A percentile compares a stretch with the other conserved stretches of the same genome.
Conservation (phyloP, 768 basidiomycete species). For the Agaricus blazei region DNA sequence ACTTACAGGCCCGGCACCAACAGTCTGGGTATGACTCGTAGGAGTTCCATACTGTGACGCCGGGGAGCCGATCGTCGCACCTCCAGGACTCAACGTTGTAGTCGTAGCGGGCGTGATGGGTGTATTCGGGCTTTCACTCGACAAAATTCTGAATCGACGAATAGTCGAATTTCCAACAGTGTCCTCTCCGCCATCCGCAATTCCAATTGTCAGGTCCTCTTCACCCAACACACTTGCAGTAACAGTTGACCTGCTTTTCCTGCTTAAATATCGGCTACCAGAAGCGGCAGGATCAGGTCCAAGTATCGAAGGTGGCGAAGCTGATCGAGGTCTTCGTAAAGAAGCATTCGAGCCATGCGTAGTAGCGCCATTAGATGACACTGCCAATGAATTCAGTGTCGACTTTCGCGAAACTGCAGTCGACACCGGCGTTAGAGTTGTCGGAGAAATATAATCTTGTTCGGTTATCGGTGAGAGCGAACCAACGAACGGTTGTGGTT, state of each 20-base stretch:
- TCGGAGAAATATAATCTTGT: slow-evolving; percentile 55
- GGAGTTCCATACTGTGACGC: slow-evolving; percentile 7
- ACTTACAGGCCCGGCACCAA: neutral
- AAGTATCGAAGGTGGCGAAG: no score
- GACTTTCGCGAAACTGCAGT: slow-evolving; percentile 1
- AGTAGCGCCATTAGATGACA: neutral
- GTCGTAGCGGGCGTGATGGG: neutral
- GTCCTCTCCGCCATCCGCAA: neutral
- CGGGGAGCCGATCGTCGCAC: neutral
- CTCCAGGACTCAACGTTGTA: neutral
- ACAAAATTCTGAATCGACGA: neutral
- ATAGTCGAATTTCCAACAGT: no score
- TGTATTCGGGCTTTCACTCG: neutral
- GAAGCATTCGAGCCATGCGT: no score
- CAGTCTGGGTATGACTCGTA: neutral
- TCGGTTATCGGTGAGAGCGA: slow-evolving; percentile 66
- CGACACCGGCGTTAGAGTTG: slow-evolving; percentile 4
- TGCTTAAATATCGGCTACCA: neutral
- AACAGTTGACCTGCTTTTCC: neutral
- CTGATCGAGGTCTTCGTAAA: neutral
- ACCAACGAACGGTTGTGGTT: slow-evolving; percentile 19
- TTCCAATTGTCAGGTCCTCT: neutral
- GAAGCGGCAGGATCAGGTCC: neutral
- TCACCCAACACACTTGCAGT: neutral
- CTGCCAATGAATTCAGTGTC: slow-evolving; percentile 11